These are phyloP conservation scores for Setaria italica DNA, from an alignment of 202 grass and related monocot genomes.

Conservation along the genomic window DNA sequence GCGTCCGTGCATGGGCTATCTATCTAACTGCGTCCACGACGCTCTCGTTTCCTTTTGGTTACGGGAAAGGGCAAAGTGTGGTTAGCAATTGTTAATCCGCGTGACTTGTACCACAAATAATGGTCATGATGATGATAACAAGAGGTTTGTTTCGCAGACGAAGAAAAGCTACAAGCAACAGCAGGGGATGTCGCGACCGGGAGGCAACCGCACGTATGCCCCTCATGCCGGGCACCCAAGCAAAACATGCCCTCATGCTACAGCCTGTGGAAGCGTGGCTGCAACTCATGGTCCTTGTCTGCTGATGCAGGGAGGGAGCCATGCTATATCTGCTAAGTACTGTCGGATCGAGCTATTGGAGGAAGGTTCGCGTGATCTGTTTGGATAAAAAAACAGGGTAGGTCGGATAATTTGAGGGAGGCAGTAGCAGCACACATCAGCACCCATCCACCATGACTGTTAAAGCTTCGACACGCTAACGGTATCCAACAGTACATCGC, in stretches of 20 bases:
- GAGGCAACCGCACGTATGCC: slow-evolving; percentile 33
- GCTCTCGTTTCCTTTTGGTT: slow-evolving; percentile 22
- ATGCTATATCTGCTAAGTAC: background rate
- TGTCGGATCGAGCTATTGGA: background rate
- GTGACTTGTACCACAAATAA: background rate
- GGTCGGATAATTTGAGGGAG: background rate
- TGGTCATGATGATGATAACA: background rate
- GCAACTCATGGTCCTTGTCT: slow-evolving; percentile 28
- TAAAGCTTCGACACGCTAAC: slow-evolving; percentile 50
- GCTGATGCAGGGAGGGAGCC: background rate
- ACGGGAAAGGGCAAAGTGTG: slow-evolving; percentile 26
- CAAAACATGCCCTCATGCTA: slow-evolving; percentile 30
- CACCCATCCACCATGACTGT: slow-evolving; percentile 1
- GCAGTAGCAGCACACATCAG: slow-evolving; percentile 27
- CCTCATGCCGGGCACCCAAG: slow-evolving; percentile 26
- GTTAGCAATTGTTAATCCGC: slow-evolving; percentile 13
- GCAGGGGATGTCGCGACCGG: slow-evolving; percentile 27
- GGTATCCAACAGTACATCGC: slow-evolving; percentile 36
- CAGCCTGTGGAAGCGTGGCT: slow-evolving; percentile 41
- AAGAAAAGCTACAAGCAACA: background rate
- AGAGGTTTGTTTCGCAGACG: slow-evolving; percentile 9
- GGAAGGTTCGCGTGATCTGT: slow-evolving; percentile 40
- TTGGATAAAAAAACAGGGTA: background rate
- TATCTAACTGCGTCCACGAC: background rate
- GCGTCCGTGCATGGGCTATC: background rate